Percentiles rank a stretch among this genome's conserved stretches.
Evolutionary conservation across 768 basidiomycete genomes (phyloP).

Genomic region (Imleria badia): DNA sequence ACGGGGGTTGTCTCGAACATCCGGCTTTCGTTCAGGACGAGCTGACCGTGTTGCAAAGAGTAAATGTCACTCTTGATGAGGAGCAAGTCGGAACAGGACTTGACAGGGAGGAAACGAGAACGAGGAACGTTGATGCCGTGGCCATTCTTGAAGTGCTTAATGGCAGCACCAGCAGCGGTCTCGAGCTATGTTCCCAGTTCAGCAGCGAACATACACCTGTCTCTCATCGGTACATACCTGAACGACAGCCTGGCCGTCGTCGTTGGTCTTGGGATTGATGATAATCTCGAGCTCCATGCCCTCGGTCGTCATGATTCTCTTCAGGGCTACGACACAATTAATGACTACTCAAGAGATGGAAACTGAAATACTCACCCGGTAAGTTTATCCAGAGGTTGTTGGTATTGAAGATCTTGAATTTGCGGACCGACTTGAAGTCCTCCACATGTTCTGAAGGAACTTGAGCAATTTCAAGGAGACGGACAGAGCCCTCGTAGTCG

Average conservation of each 20-base stretch:
- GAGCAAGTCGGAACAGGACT: constrained; percentile 61
- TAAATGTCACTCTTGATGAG: constrained; percentile 71
- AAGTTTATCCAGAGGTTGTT: constrained; percentile 65
- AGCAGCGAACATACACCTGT: background rate
- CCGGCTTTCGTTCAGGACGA: constrained; percentile 57
- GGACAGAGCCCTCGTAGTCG: constrained; percentile 64
- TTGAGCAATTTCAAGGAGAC: constrained; percentile 76
- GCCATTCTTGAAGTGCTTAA: constrained; percentile 67
- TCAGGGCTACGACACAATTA: constrained; percentile 49
- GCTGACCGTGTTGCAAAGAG: constrained; percentile 64
- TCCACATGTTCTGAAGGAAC: constrained; percentile 71
- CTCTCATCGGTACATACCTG: constrained; percentile 40
- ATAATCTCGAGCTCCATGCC: constrained; percentile 79
- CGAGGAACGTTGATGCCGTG: constrained; percentile 76
- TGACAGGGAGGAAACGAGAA: constrained; percentile 67
- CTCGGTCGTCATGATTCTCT: constrained; percentile 68
- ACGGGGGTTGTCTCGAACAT: constrained; percentile 68
- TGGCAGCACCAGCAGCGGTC: constrained; percentile 74
- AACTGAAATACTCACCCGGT: constrained; percentile 32
- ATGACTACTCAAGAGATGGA: background rate
- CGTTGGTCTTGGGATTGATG: constrained; percentile 67
- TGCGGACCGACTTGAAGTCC: constrained; percentile 72
- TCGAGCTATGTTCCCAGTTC: constrained; percentile 46
- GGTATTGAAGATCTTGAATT: constrained; percentile 82
- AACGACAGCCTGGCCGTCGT: constrained; percentile 68